Evolutionary conservation across 2,329 filamentous ascomycete genomes (phyloP).

Genomic region (Coniella vitis): DNA sequence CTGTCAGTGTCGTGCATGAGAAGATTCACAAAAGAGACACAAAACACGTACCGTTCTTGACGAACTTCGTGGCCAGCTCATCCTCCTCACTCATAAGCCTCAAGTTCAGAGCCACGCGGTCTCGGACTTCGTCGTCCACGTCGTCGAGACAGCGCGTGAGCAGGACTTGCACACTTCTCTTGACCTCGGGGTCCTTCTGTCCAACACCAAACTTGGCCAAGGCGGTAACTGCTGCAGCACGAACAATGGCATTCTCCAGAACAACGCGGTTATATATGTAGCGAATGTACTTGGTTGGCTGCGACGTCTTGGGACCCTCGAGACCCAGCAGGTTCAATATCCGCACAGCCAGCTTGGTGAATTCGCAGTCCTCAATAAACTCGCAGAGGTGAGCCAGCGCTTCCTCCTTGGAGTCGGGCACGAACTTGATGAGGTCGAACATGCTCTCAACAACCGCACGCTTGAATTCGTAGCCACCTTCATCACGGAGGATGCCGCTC

Average conservation of each 20-base stretch:
- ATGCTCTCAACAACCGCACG: constrained; percentile 96
- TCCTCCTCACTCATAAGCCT: constrained; percentile 89
- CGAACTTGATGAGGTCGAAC: constrained; percentile 98
- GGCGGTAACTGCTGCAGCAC: constrained; percentile 90
- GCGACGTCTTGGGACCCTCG: constrained; percentile 89
- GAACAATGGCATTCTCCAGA: constrained; percentile 90
- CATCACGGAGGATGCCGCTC: constrained; percentile 90
- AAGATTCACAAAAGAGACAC: neutral
- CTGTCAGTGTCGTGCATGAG: neutral
- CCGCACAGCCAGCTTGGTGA: constrained; percentile 92
- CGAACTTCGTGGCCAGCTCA: constrained; percentile 76
- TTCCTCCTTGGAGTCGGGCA: constrained; percentile 75
- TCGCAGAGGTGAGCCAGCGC: constrained; percentile 94
- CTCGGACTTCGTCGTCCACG: constrained; percentile 93
- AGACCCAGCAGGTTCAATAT: constrained; percentile 90
- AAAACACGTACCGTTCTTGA: constrained; percentile 70
- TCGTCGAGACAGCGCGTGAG: constrained; percentile 92
- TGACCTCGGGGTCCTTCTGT: constrained; percentile 93
- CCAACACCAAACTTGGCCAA: constrained; percentile 95
- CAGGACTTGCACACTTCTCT: constrained; percentile 88
- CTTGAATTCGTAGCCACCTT: constrained; percentile 98
- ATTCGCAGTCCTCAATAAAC: constrained; percentile 99
- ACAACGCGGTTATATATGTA: constrained; percentile 99
- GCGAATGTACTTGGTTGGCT: constrained; percentile 97
- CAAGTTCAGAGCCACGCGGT: constrained; percentile 88